Conservation (phyloP, 345 rosid genomes). For the Eucalyptus pauciflora region DNA sequence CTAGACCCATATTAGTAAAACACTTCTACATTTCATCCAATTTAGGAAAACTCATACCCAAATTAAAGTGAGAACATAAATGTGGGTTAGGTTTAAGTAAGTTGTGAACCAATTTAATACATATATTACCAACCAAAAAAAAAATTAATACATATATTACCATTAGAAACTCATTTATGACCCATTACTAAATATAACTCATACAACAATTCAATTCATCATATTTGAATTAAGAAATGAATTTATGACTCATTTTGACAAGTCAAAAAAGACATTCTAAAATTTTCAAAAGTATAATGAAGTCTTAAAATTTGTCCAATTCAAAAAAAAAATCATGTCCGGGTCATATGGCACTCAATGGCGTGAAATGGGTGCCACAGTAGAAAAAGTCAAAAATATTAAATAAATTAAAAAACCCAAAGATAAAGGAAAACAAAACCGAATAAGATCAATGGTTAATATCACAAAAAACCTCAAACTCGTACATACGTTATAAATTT, state of each 20-base stretch:
- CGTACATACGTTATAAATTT: too few species aligned
- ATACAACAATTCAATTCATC: background rate
- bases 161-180: too few species aligned
- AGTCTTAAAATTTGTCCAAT: background rate
- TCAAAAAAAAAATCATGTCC: rapidly evolving
- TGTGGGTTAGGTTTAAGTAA: rapidly evolving
- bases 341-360: background rate
- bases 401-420: too few species aligned
- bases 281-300: background rate
- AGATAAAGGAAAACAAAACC: too few species aligned
- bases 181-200: background rate
- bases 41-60: background rate
- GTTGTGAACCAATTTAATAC: background rate
- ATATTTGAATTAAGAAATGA: too few species aligned
- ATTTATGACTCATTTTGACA: too few species aligned
- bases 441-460: too few species aligned
- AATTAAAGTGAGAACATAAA: background rate
- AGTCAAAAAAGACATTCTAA: too few species aligned
- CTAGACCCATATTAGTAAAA: too few species aligned
- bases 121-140: rapidly evolving
- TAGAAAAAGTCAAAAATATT: too few species aligned
- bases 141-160: rapidly evolving
- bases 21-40: rapidly evolving
- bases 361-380: background rate
- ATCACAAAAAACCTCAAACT: too few species aligned